These are phyloP conservation scores for Asclepias syriaca DNA, from an alignment of 257 asterid species.

Conservation along the genomic window DNA sequence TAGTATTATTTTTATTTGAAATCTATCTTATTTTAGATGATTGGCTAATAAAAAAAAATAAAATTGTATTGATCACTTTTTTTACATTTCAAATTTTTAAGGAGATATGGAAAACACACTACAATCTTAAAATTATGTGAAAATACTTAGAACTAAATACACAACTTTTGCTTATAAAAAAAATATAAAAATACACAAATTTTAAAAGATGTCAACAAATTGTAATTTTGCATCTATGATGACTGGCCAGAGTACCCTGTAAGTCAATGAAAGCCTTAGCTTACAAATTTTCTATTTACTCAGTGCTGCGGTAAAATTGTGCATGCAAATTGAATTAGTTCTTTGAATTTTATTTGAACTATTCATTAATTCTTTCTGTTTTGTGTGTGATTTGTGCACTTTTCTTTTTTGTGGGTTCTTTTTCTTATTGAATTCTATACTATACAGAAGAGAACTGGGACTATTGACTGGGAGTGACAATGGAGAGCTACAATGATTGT, in stretches of 20 bases:
- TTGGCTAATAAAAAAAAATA: too few relatives aligned
- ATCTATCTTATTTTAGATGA: too few relatives aligned
- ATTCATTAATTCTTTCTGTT: not conserved
- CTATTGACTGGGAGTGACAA: not conserved
- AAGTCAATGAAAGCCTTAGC: not conserved
- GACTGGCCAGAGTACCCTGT: not conserved
- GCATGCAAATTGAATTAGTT: not conserved
- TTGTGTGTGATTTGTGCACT: not conserved
- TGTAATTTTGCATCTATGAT: too few relatives aligned
- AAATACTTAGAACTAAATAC: too few relatives aligned
- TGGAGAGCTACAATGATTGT: constrained; percentile 29
- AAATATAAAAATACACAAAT: too few relatives aligned
- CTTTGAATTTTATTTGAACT: not conserved
- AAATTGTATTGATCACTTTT: too few relatives aligned
- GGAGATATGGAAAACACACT: too few relatives aligned
- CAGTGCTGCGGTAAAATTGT: not conserved
- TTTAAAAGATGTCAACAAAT: too few relatives aligned
- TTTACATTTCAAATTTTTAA: too few relatives aligned
- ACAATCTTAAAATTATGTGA: too few relatives aligned
- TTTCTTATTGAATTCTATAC: not conserved
- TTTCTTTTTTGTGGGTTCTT: not conserved
- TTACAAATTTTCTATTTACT: not conserved
- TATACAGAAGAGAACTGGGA: not conserved
- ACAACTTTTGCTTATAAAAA: too few relatives aligned
- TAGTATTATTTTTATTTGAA: too few relatives aligned